Base-by-base conservation (phyloP, 768 basidiomycete species). In the Podaxis sp. region DNA sequence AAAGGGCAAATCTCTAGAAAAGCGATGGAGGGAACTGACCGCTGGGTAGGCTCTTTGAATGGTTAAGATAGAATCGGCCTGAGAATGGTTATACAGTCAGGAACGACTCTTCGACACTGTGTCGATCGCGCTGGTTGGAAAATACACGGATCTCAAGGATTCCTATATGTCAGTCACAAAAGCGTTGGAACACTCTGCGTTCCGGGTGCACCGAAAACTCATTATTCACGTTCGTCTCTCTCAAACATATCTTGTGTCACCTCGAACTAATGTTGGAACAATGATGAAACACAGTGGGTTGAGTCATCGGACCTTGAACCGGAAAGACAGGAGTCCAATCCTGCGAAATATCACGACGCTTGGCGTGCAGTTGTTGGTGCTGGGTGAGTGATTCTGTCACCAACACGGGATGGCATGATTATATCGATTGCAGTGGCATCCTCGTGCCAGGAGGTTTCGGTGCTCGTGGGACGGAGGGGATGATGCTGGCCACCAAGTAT, bases 121-220 rank as follows among this genome's bases (percentile, higher is more conserved):
- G 51, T 86, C 85, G 51, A 91, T 99, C 65, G 94, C 90, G 22
- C 81, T 99, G 57, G 96, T 99, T 15, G 96, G 96, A 51, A 99
- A 99, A 77, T 99, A 99, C 79, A 98, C 95, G 12, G 88, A 94
- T 67, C 80, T 99, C 52, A 93, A 95, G 76, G 96, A 99, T 75
- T 97, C 96, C 28, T 99, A 99, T 74, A 99, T 98, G 93, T 95
- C 92, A 30, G 96, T 99, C 61, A 89, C 88, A 70, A 99, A 99
- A 80, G 87, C 97, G 22, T 81, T 99, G 39, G 96, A 99, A 75
- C 96, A 99, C 75, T 95, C 96, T 4, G 93, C 96, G 0, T 94
- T 99, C 79, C 87, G 94, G 48, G 92, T 96, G 59, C 91, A 87
- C 61, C 80, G 93, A 61, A 95, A 92, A 71, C 84, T 99, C 42